Base-by-base conservation (phyloP, 257 asterid species). In the Solanum paucissectum region DNA sequence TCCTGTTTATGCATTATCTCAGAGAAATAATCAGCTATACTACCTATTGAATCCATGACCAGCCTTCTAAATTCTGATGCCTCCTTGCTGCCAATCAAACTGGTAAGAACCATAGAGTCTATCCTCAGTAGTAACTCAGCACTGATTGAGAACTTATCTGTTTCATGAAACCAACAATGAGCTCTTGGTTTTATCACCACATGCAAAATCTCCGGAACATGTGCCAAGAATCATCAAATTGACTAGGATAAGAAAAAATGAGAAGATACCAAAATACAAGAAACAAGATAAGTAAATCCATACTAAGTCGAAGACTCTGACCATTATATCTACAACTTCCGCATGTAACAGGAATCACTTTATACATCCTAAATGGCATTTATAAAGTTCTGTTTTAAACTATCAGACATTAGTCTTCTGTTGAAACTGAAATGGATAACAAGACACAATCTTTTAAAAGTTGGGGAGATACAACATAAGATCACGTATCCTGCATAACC, bases 81-180 rank as follows among this genome's bases (percentile, higher is more conserved):
- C 93, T 95, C 98, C 18, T 62, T 74, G 90, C 93, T 89, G 86
- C 91, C 92, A 90, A 94, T 90, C 86, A 90, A 79, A 71, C 96
- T 94, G 88, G 90, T 91, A 87, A 95, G 95, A 89, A 95, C 95
- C 95, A 95, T 90, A 23, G 98, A 90, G 89, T 95, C 98, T 87
- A 95, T 92, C 92, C 96, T 92, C 86, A 94, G 96, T 83, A 94
- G 96, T 92, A 95, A 86, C 90, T 91, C 94, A 5, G 98, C 90
- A 89, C 92, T 89, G 90, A 92, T 87, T 49, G 93, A 86, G 16
- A 91, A 86, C 83, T 86, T 93, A 89, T 93, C 98, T 94, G 93
- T 76, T 89, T 83, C 82, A 62, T 79, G 60, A 52, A 81, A 81
- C 44, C 69, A 81, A 21, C 76, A 88, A 77, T 60, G 64, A 9